A percentile compares a stretch with the other conserved stretches of the same genome.
phyloP scores from a whole-genome alignment of 2,329 filamentous ascomycete species.

The Keithomyces neogunnii region DNA sequence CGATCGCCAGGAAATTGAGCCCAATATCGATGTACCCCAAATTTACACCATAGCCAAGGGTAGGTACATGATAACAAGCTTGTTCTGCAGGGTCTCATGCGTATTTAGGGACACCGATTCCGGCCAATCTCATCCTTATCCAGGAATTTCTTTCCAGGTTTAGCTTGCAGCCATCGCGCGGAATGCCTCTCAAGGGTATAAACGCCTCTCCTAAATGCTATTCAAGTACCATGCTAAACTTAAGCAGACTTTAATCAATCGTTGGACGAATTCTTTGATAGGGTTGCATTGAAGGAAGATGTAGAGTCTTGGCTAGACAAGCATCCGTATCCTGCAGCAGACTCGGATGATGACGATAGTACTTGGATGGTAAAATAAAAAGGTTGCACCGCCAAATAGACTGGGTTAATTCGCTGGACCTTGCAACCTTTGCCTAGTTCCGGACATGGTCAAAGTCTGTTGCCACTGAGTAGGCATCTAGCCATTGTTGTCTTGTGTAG shows the following conservation, averaged over 20 bases:
- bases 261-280: too few relatives aligned
- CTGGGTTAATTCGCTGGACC: too few relatives aligned
- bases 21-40: neutral
- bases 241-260: too few relatives aligned
- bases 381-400: too few relatives aligned
- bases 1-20: slow-evolving; percentile 1
- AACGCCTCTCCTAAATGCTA: too few relatives aligned
- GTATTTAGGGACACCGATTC: slow-evolving; percentile 4
- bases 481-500: slow-evolving; percentile 9
- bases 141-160: slow-evolving; percentile 6
- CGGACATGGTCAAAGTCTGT: neutral
- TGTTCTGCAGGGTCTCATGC: neutral
- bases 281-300: too few relatives aligned
- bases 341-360: too few relatives aligned
- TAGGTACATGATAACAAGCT: neutral
- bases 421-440: too few relatives aligned
- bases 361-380: too few relatives aligned
- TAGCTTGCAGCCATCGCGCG: slow-evolving; percentile 7
- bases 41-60: neutral
- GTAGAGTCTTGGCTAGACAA: too few relatives aligned
- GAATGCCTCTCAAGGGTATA: neutral
- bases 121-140: slow-evolving; percentile 6
- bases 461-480: slow-evolving; percentile 3
- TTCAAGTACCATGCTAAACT: too few relatives aligned
- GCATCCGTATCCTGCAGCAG: too few relatives aligned